Percentiles rank a stretch among this genome's conserved stretches.
Conservation (phyloP, 805 yeast species). For the Sungouiozyma intestinalis region DNA sequence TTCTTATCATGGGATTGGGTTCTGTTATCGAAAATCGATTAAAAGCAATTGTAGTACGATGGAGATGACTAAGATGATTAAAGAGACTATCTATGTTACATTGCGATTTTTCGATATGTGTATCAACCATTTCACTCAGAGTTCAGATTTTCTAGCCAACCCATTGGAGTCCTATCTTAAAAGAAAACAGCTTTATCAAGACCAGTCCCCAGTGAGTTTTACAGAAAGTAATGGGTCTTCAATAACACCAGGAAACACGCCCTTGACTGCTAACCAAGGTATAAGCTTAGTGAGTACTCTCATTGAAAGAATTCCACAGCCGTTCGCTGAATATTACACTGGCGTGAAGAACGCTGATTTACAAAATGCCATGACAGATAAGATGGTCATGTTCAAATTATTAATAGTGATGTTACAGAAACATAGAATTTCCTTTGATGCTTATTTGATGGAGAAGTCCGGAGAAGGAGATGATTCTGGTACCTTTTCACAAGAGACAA, state of each 20-base stretch:
- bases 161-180: conserved; percentile 18
- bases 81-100: conserved; percentile 23
- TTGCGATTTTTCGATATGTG: conserved; percentile 24
- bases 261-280: background rate
- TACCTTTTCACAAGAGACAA: conserved; percentile 3
- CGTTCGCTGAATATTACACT: conserved; percentile 15
- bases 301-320: conserved; percentile 18
- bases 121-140: conserved; percentile 13
- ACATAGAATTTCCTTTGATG: conserved; percentile 11
- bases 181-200: conserved; percentile 3
- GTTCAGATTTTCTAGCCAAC: conserved; percentile 16
- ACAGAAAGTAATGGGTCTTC: conserved; percentile 1
- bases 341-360: conserved; percentile 10
- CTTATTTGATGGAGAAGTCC: conserved; percentile 9
- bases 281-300: conserved; percentile 6
- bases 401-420: conserved; percentile 13
- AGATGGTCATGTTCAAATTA: conserved; percentile 16
- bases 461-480: background rate
- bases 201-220: background rate
- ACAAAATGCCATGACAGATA: conserved; percentile 10
- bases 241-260: conserved; percentile 1
- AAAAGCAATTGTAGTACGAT: conserved; percentile 1
- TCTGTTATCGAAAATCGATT: conserved; percentile 11
- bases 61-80: conserved; percentile 34
- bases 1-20: conserved; percentile 25